Base-by-base conservation (phyloP, 139 green algal species). In the Auxenochlorella pyrenoidosa region DNA sequence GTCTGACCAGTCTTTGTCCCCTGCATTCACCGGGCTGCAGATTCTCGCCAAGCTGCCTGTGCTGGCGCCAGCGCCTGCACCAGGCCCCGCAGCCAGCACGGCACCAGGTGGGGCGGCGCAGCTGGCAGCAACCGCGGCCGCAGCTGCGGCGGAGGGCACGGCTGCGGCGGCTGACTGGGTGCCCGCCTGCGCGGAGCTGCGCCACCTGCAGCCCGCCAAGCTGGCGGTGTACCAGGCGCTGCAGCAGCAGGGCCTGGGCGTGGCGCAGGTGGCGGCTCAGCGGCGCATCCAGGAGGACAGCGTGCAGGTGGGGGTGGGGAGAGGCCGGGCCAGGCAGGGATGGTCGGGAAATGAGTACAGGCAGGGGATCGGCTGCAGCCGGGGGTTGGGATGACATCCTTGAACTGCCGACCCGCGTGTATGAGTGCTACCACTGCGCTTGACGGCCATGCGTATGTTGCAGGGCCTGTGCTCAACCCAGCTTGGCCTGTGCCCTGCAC, bases 161-260 rank as follows among this genome's bases (percentile, higher is more conserved):
- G 43, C 32, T 6, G 41, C 40, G 5, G 73, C 44, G 28, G 32
- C 38, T 10, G 85, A 78, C 18, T 65, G 59, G 28, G 83, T 94
- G 34, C 87, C 89, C 3, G 85, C 90, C 19, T 76, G 41, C 36
- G 26, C 77, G 1, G 38, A 21, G 2, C 58, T 89, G 71, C n/a
- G 36, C 30, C 83, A 72, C 24, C 60, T 94, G 71, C 91, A 94
- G 82, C 91, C 91, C 10, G 84, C 83, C 79, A 94, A 93, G 87
- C 71, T 89, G 63, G 70, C 84, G 2, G 90, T 91, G 8, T 92
- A 88, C 28, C 47, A 79, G 32, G 40, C 86, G 13, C 85, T 87
- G 41, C 44, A 75, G 28, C 84, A 91, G 75, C 84, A 91, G 86
- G 86, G 82, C 1, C 6, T 86, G 44, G 40, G 36, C 30, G 44